Percentiles rank a stretch among this genome's conserved stretches.
Conservation (phyloP, 2,329 filamentous ascomycete genomes). For the Colletotrichum chrysophilum region DNA sequence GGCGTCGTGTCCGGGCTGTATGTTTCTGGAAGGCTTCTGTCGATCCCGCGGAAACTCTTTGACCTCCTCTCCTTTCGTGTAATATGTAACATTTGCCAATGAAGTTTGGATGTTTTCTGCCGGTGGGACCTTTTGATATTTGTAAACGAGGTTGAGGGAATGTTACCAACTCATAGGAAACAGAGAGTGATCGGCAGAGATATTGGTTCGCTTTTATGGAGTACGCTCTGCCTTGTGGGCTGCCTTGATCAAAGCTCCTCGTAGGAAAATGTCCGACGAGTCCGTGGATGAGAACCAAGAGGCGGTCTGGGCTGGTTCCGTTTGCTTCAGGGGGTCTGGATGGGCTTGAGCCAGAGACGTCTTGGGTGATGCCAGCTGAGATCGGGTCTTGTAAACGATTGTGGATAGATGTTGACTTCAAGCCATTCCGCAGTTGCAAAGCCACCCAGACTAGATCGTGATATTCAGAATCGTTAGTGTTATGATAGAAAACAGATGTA, state of each 20-base stretch:
- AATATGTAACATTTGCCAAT: not conserved
- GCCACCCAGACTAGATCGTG: rapidly evolving
- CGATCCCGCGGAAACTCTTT: not conserved
- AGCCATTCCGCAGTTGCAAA: not conserved
- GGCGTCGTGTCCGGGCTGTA: not conserved
- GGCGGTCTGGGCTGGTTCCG: not conserved
- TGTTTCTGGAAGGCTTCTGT: not conserved
- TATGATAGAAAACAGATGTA: rapidly evolving
- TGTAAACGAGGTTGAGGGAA: not conserved
- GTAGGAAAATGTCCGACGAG: not conserved
- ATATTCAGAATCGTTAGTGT: rapidly evolving
- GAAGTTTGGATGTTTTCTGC: not conserved
- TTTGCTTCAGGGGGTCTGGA: not conserved
- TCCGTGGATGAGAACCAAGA: not conserved
- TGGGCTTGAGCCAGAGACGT: not conserved
- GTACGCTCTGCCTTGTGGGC: not conserved
- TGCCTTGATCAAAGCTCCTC: not conserved
- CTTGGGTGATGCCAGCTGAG: not conserved
- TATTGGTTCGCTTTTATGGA: not conserved
- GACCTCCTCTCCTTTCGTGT: not conserved
- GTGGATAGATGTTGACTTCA: not conserved
- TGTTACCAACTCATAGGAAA: not conserved
- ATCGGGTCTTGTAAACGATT: not conserved
- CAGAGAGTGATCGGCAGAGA: not conserved
- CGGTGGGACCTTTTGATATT: not conserved